Base-by-base conservation (phyloP, 139 green algal species). In the Micractinium conductrix region DNA sequence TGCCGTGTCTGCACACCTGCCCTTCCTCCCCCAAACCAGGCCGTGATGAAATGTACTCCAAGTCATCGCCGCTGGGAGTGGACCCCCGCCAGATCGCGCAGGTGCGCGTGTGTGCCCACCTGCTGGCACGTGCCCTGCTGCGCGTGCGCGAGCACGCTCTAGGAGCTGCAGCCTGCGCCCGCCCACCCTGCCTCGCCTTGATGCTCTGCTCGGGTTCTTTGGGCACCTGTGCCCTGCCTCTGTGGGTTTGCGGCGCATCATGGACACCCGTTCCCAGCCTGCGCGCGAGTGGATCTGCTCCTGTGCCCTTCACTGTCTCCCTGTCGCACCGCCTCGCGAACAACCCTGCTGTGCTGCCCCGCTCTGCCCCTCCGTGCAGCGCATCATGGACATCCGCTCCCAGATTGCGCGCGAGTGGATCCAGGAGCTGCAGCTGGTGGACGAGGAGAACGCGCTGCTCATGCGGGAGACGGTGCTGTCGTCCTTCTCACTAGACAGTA, bases 51-150 rank as follows among this genome's bases (percentile, higher is more conserved):
- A 82, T 82, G 58, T 82, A 55, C 30, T 14, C 58, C 38, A 82
- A 82, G 55, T 71, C 53, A 0, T 53, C 50, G 2, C 65, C 55
- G 0, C 87, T 85, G 24, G 92, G 89, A 12, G 93, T 98, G 17
- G 92, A 98, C 87, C 95, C 95, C 2, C 90, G 95, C 42, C 91
- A 89, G 80, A 90, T 98, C 6, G 95, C 95, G 38, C 93, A 96
- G 76, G 76, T 48, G 16, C 4, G 48, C n/a, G n/a, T n/a, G n/a
- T n/a, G n/a, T n/a, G n/a, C n/a, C n/a, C n/a, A n/a, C n/a, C n/a
- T n/a, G n/a, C n/a, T n/a, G n/a, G n/a, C n/a, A n/a, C n/a, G n/a
- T n/a, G n/a, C n/a, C 48, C 48, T 58, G 48, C 48, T 22, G 48
- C 48, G 48, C 48, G 12, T 58, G 12, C 14, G 48, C 12, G 48